These are phyloP conservation scores for Kodamaea laetipori DNA, from an alignment of 805 yeast genomes.

Conservation along the genomic window DNA sequence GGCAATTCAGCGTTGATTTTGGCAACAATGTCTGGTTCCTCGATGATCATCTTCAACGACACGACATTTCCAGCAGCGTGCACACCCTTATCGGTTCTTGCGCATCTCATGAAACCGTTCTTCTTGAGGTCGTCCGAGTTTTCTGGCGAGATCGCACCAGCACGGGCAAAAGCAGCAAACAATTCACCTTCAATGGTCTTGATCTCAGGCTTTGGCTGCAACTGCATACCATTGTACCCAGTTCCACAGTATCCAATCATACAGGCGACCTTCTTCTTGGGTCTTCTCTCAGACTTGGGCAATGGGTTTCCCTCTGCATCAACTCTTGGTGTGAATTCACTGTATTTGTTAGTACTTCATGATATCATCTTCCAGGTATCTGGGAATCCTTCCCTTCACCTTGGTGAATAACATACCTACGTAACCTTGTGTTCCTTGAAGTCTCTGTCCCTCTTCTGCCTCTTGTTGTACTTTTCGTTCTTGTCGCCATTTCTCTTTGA, in stretches of 20 bases:
- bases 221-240: slow-evolving; percentile 95
- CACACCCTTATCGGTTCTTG: slow-evolving; percentile 92
- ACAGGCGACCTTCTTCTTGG: slow-evolving; percentile 88
- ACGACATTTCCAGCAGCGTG: slow-evolving; percentile 96
- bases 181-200: slow-evolving; percentile 90
- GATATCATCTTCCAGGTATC: neutral
- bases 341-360: slow-evolving; percentile 15
- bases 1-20: slow-evolving; percentile 80
- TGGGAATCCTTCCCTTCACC: neutral
- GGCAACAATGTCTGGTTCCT: slow-evolving; percentile 70
- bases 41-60: slow-evolving; percentile 79
- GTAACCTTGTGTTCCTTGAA: slow-evolving; percentile 40
- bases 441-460: slow-evolving; percentile 23
- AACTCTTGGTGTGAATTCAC: slow-evolving; percentile 44
- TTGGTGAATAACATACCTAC: slow-evolving; percentile 55
- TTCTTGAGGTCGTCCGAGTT: slow-evolving; percentile 88
- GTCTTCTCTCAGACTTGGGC: slow-evolving; percentile 61
- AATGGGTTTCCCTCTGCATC: slow-evolving; percentile 67
- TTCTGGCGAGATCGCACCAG: slow-evolving; percentile 86
- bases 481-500: slow-evolving; percentile 15
- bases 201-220: slow-evolving; percentile 73
- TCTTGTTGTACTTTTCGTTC: slow-evolving; percentile 22
- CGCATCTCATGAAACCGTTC: slow-evolving; percentile 83
- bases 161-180: slow-evolving; percentile 76
- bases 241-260: slow-evolving; percentile 95